Base-by-base conservation (phyloP, 2,329 filamentous ascomycete genomes). In the Iodosphaeria phyllophila region DNA sequence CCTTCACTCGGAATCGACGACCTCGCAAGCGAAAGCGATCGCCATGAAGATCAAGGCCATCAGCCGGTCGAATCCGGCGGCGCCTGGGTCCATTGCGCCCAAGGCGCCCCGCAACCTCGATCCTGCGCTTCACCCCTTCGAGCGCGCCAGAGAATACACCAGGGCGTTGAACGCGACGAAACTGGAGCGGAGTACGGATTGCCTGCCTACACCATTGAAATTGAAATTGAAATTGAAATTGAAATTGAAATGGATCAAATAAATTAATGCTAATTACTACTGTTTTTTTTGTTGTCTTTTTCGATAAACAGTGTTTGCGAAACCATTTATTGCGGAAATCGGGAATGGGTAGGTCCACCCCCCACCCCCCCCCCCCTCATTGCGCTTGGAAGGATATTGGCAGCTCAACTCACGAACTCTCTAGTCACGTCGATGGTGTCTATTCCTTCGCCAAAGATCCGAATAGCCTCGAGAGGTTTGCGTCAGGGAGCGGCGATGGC, bases 391-490 rank as follows among this genome's bases (percentile, higher is more conserved):
- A n/a, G n/a, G n/a, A 19, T 19, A 19, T 19, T 8, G 10, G 15
- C 36, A 33, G 42, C 43, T 54, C 98, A 22, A 78, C 66, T 1
- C 80, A 93, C 47, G 68, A 98, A 13, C 86, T 86, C 27, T 64
- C 69, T 16, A 86, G 89, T 12, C 89, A 98, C 51, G 79, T 93
- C 28, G 89, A 98, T 42, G 89, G 89, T 33, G 71, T 78, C 7
- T 89, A 86, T 48, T 68, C 68, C 18, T 69, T 89, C 47, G 74
- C 76, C 30, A 83, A 83, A 47, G 80, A 89, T 38, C 75, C 76
- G 5, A 70, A 68, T 36, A 74, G 72, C 6, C 52, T 86, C 14
- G 65, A 80, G 38, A 60, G 73, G 29, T 67, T 84, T 37, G 80
- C 83, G 5, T 86, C 77, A 41, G 83, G 79, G 21, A 82, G 75